Base-by-base conservation (phyloP, 2,329 filamentous ascomycete genomes). In the Aspergillus quadricinctus region DNA sequence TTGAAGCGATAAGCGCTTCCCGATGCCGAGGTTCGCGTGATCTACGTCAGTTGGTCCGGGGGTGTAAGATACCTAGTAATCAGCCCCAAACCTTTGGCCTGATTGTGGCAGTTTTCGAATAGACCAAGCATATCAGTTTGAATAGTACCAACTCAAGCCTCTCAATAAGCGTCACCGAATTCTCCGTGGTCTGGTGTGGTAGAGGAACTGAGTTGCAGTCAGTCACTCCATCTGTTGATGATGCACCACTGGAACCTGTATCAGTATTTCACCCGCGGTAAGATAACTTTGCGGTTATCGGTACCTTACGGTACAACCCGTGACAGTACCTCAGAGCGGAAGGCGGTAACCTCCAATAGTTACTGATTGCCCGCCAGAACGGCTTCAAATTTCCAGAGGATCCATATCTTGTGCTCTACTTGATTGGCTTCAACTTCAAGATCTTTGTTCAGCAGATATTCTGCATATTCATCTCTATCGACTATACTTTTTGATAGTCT, bases 11-110 rank as follows among this genome's bases (percentile, higher is more conserved):
- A 67, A 70, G 67, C 65, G 64, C 60, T 61, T 65, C 60, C 68
- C 66, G 69, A 63, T 65, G 68, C 70, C 70, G 70, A 72, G 70
- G 70, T 70, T 69, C 61, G 61, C 55, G 21, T 50, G 29, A n/a
- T 45, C 55, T 63, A 65, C 64, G 62, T 54, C 49, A 23, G 57
- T 54, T 50, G 57, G 63, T 63, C 61, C n/a, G 50, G 41, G 49
- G 43, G 45, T 35, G n/a, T n/a, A n/a, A n/a, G n/a, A n/a, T n/a
- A n/a, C n/a, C n/a, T n/a, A n/a, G n/a, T n/a, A n/a, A n/a, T n/a
- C 55, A 31, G 37, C 56, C 37, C 52, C 31, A 35, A 5, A 17
- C 31, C 14, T 11, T 17, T 35, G 14, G 14, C 29, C 29, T 35
- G 31, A 11, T 35, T 35, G 31, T 35, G n/a, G n/a, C n/a, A n/a